Evolutionary conservation across 495 filamentous ascomycete species (phyloP).

Genomic region (Thozetella sp.): DNA sequence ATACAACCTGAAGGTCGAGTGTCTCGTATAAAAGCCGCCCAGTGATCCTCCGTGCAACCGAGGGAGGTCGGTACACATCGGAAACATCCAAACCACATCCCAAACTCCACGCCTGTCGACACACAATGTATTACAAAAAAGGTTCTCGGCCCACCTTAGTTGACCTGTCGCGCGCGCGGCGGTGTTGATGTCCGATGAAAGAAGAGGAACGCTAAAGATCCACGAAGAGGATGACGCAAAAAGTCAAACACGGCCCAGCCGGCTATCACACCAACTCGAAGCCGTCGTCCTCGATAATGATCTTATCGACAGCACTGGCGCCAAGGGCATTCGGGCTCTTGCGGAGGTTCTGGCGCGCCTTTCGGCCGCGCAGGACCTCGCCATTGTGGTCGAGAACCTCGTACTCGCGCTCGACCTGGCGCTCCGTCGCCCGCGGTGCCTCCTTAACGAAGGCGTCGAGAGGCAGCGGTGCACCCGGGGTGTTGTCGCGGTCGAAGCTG

Average conservation of each 20-base stretch:
- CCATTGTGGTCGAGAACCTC: conserved; percentile 47
- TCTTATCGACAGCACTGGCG: not conserved
- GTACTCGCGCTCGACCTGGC: conserved; percentile 48
- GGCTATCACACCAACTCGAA: conserved; percentile 45
- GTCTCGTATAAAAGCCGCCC: not conserved
- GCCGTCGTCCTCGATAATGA: conserved; percentile 39
- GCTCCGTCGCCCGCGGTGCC: conserved; percentile 39
- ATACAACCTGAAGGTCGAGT: not conserved
- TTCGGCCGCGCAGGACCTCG: conserved; percentile 40
- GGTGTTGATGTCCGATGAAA: too few relatives aligned
- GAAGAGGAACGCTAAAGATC: too few relatives aligned
- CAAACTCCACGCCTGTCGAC: too few relatives aligned
- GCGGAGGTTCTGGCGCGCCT: conserved; percentile 37
- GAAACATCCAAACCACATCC: too few relatives aligned
- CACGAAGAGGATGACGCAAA: not conserved
- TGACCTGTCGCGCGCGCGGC: too few relatives aligned
- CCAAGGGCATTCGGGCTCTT: conserved; percentile 16
- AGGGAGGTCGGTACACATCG: too few relatives aligned
- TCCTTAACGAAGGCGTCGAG: conserved; percentile 46
- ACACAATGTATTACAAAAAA: too few relatives aligned
- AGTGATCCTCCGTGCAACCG: too few relatives aligned
- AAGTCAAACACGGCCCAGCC: not conserved
- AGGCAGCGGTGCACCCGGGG: conserved; percentile 33
- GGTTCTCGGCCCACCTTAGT: too few relatives aligned
- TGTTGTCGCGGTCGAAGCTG: conserved; percentile 42